These are phyloP conservation scores for Dipodascus albidus DNA, from an alignment of 805 yeast genomes.

Conservation along the genomic window DNA sequence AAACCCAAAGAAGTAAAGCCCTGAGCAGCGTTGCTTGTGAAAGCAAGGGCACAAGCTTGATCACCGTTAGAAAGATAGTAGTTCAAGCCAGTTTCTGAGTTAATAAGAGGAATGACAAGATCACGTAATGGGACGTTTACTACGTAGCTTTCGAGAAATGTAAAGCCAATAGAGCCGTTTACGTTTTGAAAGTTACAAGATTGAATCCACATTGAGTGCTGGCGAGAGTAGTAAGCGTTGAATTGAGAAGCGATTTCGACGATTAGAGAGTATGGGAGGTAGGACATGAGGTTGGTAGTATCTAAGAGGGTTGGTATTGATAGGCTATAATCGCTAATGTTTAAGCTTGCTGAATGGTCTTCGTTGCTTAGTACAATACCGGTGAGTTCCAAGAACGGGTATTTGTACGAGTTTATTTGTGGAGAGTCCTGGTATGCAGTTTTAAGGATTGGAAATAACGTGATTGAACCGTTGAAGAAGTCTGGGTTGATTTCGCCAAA, in stretches of 20 bases:
- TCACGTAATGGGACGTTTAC: conserved; percentile 14
- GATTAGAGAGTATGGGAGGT: conserved; percentile 13
- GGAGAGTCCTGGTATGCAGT: neutral
- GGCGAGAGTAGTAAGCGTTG: conserved; percentile 13
- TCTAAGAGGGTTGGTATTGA: conserved; percentile 16
- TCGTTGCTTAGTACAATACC: neutral
- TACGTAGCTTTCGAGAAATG: conserved; percentile 10
- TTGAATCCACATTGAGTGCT: conserved; percentile 15
- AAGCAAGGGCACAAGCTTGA: conserved; percentile 14
- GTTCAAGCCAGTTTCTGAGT: conserved; percentile 7
- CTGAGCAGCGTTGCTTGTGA: conserved; percentile 7
- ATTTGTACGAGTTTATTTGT: neutral
- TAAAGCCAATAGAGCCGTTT: conserved; percentile 12
- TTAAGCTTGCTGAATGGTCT: conserved; percentile 8
- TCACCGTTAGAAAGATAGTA: conserved; percentile 9
- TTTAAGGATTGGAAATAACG: neutral
- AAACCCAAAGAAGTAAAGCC: conserved; percentile 16
- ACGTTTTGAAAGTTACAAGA: conserved; percentile 12
- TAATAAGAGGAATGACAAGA: conserved; percentile 10
- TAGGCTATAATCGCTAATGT: neutral
- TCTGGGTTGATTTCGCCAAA: neutral
- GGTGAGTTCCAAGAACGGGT: neutral
- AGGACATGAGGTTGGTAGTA: conserved; percentile 11
- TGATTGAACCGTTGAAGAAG: neutral
- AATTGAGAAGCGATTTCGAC: conserved; percentile 18